Evolutionary conservation across 768 basidiomycete species (phyloP).

Genomic region (Russula ochroleuca): DNA sequence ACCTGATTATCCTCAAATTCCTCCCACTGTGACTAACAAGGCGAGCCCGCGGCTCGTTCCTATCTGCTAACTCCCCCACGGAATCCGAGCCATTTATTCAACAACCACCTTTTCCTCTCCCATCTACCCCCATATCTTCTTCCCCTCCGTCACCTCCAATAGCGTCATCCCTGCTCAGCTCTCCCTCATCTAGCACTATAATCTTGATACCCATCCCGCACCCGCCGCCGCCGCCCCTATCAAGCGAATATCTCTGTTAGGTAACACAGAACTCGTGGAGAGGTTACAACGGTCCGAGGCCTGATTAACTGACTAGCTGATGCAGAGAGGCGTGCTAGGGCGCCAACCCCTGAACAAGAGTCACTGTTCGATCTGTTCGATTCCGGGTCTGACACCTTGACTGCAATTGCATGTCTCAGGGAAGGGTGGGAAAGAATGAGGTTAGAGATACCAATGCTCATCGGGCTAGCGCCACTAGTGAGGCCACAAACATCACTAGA

Average conservation of each 20-base stretch:
- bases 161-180: conserved; percentile 33
- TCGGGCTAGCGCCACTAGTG: conserved; percentile 42
- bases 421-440: conserved; percentile 31
- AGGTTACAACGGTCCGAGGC: conserved; percentile 23
- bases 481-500: conserved; percentile 51
- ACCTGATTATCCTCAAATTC: conserved; percentile 18
- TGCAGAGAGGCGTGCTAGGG: conserved; percentile 16
- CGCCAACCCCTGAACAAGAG: conserved; percentile 32
- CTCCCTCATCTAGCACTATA: conserved; percentile 15
- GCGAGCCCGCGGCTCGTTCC: conserved; percentile 27
- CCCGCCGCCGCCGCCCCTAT: conserved; percentile 21
- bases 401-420: conserved; percentile 32
- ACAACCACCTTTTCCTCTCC: conserved; percentile 11
- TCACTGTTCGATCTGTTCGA: conserved; percentile 34
- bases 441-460: conserved; percentile 37
- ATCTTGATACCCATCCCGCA: conserved; percentile 17
- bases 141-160: conserved; percentile 39
- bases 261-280: conserved; percentile 35
- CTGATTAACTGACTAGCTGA: conserved; percentile 21
- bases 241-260: conserved; percentile 36
- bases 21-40: conserved; percentile 8
- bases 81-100: conserved; percentile 33
- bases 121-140: conserved; percentile 24
- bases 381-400: conserved; percentile 32
- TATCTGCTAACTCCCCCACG: conserved; percentile 43